Evolutionary conservation across 768 basidiomycete species (phyloP).

Genomic region (Calocybe indica): DNA sequence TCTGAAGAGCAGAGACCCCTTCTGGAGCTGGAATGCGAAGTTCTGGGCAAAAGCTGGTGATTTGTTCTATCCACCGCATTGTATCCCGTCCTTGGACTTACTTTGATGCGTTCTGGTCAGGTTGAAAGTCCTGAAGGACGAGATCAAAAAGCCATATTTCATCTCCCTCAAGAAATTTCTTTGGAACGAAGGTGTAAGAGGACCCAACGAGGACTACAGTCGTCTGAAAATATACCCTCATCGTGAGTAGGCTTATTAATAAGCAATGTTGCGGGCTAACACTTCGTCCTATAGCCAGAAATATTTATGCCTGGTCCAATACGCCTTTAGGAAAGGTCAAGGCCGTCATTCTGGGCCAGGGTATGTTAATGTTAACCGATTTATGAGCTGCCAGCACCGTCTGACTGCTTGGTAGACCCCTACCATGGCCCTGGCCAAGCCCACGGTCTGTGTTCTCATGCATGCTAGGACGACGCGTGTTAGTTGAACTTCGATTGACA

Average conservation of each 20-base stretch:
- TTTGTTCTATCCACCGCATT: slow-evolving; percentile 10
- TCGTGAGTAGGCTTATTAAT: slow-evolving; percentile 39
- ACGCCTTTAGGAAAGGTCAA: slow-evolving; percentile 81
- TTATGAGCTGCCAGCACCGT: slow-evolving; percentile 6
- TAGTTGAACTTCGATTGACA: slow-evolving; percentile 23
- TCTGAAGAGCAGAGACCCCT: slow-evolving; percentile 52
- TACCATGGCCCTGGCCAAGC: slow-evolving; percentile 80
- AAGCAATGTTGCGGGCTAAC: slow-evolving; percentile 2
- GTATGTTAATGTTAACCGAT: slow-evolving; percentile 13
- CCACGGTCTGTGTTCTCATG: slow-evolving; percentile 50
- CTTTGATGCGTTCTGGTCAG: slow-evolving; percentile 24
- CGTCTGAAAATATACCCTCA: slow-evolving; percentile 68
- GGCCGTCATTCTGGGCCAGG: slow-evolving; percentile 85
- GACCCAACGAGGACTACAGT: slow-evolving; percentile 37
- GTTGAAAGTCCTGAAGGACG: slow-evolving; percentile 70
- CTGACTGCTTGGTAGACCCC: slow-evolving; percentile 44
- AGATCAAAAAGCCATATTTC: slow-evolving; percentile 76
- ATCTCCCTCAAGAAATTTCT: slow-evolving; percentile 65
- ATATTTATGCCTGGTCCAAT: slow-evolving; percentile 90
- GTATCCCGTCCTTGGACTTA: background rate
- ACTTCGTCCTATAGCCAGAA: slow-evolving; percentile 39
- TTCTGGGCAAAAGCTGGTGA: slow-evolving; percentile 72
- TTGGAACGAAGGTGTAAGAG: slow-evolving; percentile 57
- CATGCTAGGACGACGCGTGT: background rate
- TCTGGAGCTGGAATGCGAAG: slow-evolving; percentile 62